Evolutionary conservation across 208 protist genomes (phyloP), one percentile per base, ranked within the genome.

Genomic region (Acanthamoeba divionensis): DNA sequence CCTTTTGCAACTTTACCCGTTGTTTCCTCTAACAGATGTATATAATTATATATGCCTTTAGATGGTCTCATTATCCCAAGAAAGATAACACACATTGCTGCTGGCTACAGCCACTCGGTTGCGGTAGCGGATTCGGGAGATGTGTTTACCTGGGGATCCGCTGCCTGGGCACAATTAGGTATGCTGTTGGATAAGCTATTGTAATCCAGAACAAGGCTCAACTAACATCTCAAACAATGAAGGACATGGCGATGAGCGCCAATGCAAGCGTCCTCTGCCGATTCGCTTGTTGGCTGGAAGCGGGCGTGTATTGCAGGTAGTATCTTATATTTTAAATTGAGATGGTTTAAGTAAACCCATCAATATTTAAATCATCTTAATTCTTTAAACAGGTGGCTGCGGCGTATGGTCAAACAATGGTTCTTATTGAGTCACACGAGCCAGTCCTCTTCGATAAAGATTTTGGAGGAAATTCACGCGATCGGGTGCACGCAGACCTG

Each of bases 91-190:
- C 44, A 82, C 21, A 82, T 82, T 15, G 71, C 71, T 3, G 71
- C 71, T 4, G 71, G 71, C n/a, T 82, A 60, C 71, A 71, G 63
- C 36, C 71, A 82, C 29, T 82, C 71, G 41, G 38, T 82, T 7
- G 71, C 71, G 7, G 71, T 82, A 6, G 71, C 57, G 12, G 47
- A 82, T 29, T 21, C 26, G 12, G 26, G 57, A 2, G 47, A 82
- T 29, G 47, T 82, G n/a, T 82, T 44, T 31, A 82, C 71, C 7
- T 82, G 71, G 71, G 71, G 71, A 7, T 82, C 71, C 4, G 71
- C 71, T 3, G 71, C 71, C 8, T 82, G 71, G 71, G 4, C 71
- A 24, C 71, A 82, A 48, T 48, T 82, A 29, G 71, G 65, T 73
- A 24, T 73, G 3, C 10, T 8, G 10, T 67, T 31, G n/a, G 36